Evolutionary conservation across 2,329 filamentous ascomycete species (phyloP).

Genomic region (Mycosphaerella arachidis): DNA sequence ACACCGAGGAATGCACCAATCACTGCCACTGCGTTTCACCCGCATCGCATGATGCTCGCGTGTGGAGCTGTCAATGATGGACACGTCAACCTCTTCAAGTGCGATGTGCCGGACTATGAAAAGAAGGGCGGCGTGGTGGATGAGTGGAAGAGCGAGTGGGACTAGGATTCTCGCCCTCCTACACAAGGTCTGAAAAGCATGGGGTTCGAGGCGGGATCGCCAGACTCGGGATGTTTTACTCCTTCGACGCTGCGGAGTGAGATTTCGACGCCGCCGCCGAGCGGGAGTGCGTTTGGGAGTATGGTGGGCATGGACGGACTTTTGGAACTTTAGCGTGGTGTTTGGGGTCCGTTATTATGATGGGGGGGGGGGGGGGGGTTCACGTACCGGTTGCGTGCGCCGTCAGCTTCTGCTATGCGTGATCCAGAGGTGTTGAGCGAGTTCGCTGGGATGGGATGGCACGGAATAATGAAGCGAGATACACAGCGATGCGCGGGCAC

Average conservation of each 20-base stretch:
- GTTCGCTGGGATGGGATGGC: too few species aligned
- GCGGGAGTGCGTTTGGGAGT: neutral
- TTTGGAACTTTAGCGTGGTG: neutral
- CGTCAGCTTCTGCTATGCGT: too few species aligned
- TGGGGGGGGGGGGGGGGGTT: neutral
- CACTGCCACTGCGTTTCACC: slow-evolving; percentile 87
- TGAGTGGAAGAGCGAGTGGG: slow-evolving; percentile 6
- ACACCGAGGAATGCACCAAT: slow-evolving; percentile 63
- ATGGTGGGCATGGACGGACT: neutral
- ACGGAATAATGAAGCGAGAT: too few species aligned
- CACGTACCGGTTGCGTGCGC: too few species aligned
- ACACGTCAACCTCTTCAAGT: slow-evolving; percentile 76
- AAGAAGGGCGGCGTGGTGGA: slow-evolving; percentile 8
- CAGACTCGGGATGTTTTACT: neutral
- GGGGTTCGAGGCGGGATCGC: neutral
- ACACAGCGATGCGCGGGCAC: too few species aligned
- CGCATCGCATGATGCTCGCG: slow-evolving; percentile 85
- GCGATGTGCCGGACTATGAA: slow-evolving; percentile 25
- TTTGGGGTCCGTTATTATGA: neutral
- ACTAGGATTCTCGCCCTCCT: neutral
- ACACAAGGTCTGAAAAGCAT: neutral
- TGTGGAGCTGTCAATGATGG: slow-evolving; percentile 82
- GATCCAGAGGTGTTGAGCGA: too few species aligned
- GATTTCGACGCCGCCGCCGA: neutral
- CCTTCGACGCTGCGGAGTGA: neutral